Conservation (phyloP, 2,329 filamentous ascomycete genomes). For the Bipolaris bicolor region DNA sequence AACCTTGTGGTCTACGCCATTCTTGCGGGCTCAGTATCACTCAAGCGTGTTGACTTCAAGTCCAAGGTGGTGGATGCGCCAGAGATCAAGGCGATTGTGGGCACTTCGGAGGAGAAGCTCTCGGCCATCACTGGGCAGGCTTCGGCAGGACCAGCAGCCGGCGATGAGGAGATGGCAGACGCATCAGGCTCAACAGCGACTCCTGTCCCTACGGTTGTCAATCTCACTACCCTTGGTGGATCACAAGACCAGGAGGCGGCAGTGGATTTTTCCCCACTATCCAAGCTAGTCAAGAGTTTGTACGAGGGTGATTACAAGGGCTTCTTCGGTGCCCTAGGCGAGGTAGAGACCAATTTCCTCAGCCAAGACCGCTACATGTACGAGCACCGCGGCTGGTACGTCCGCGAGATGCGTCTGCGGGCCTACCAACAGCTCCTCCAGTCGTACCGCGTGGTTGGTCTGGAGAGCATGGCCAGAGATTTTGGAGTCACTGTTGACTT, state of each 20-base stretch:
- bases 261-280: constrained; percentile 87
- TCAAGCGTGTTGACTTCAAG: constrained; percentile 98
- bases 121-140: constrained; percentile 79
- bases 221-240: constrained; percentile 84
- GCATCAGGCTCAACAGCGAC: constrained; percentile 56
- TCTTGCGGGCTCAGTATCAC: constrained; percentile 87
- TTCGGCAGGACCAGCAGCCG: constrained; percentile 78
- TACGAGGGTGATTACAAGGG: constrained; percentile 93
- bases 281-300: constrained; percentile 85
- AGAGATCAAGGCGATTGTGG: constrained; percentile 96
- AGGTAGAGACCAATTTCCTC: constrained; percentile 92
- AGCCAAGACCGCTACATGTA: constrained; percentile 92
- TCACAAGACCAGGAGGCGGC: constrained; percentile 79
- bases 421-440: constrained; percentile 97
- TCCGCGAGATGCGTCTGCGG: constrained; percentile 95
- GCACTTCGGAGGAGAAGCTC: constrained; percentile 85
- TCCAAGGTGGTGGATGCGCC: constrained; percentile 97
- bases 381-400: constrained; percentile 96
- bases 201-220: constrained; percentile 74
- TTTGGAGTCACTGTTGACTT: constrained; percentile 98
- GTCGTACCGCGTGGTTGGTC: constrained; percentile 95
- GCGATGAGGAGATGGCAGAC: constrained; percentile 77
- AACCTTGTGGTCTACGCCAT: constrained; percentile 94
- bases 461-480: constrained; percentile 95
- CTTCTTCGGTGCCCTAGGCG: constrained; percentile 88